Evolutionary conservation across 202 grass and related monocot species (phyloP), one percentile per base, ranked within the genome.

Genomic region (Zizania palustris): DNA sequence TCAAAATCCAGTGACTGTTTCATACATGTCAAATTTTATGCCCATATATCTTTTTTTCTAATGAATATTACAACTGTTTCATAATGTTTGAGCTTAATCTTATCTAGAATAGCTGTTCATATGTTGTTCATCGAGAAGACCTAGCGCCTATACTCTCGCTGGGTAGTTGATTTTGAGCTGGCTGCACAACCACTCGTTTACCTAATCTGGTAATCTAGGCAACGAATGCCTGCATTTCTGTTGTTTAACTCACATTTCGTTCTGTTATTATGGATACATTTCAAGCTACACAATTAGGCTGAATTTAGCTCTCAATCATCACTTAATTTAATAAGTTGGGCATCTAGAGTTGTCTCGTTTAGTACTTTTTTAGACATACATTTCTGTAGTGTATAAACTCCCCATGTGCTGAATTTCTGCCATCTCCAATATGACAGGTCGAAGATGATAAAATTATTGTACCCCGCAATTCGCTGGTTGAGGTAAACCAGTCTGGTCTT

Each of bases 381-480:
- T 65, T 78, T 70, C 19, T 55, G 9, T 3, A 9, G 15, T 48
- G n/a, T 45, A 45, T 71, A 7, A 51, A 37, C 16, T 77, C 19
- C 9, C 71, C 22, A 40, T 57, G 11, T 9, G 8, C 51, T 80
- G 15, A 67, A 60, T 44, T 71, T 69, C 1, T 46, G 5, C 39
- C 65, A 40, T 33, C 56, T 69, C 39, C 10, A 5, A 16, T 55
- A 51, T 78, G 45, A 2, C 71, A 99, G 96, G 81, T 99, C 72
- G 96, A 96, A 38, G 96, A 99, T 85, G 96, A 96, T 69, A 93
- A 96, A 74, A 93, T 95, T 64, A 90, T 99, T 40, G 70, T 99
- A 73, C 96, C 96, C 16, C 83, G 81, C 22, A 99, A 99, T 81
- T 99, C 96, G 7, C 33, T 82, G 35, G 87, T 98, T 65, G 96